phyloP scores from a whole-genome alignment of 768 basidiomycete species.

The Suillus lakei region DNA sequence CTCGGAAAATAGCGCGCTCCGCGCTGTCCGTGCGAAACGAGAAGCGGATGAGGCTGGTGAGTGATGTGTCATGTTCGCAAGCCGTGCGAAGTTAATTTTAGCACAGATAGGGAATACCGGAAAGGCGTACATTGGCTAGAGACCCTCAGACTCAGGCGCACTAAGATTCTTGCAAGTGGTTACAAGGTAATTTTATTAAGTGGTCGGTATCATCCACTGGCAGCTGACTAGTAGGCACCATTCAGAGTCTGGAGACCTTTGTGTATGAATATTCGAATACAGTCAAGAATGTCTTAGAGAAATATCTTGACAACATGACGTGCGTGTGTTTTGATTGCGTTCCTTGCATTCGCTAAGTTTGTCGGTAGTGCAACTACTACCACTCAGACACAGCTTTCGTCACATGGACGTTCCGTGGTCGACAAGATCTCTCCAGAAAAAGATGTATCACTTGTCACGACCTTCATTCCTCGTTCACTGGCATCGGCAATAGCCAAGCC shows the following conservation, averaged over 20 bases:
- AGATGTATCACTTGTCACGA: constrained; percentile 64
- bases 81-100: constrained; percentile 7
- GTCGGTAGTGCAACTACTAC: constrained; percentile 72
- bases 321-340: constrained; percentile 39
- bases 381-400: constrained; percentile 76
- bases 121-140: constrained; percentile 93
- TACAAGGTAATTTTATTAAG: constrained; percentile 59
- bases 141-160: constrained; percentile 79
- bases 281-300: constrained; percentile 66
- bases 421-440: constrained; percentile 71
- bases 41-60: constrained; percentile 91
- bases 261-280: constrained; percentile 69
- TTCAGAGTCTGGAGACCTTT: constrained; percentile 81
- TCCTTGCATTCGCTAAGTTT: constrained; percentile 11
- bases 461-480: constrained; percentile 64
- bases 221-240: not conserved
- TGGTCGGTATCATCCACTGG: constrained; percentile 17
- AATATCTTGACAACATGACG: constrained; percentile 84
- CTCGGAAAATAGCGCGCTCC: constrained; percentile 66
- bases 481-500: constrained; percentile 71
- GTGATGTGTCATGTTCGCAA: constrained; percentile 19
- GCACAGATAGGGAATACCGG: constrained; percentile 85
- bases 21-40: constrained; percentile 80
- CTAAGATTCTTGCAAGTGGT: constrained; percentile 82
- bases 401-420: constrained; percentile 64